Evolutionary conservation across 139 green algal species (phyloP).

Genomic region (Chlorella ohadii): DNA sequence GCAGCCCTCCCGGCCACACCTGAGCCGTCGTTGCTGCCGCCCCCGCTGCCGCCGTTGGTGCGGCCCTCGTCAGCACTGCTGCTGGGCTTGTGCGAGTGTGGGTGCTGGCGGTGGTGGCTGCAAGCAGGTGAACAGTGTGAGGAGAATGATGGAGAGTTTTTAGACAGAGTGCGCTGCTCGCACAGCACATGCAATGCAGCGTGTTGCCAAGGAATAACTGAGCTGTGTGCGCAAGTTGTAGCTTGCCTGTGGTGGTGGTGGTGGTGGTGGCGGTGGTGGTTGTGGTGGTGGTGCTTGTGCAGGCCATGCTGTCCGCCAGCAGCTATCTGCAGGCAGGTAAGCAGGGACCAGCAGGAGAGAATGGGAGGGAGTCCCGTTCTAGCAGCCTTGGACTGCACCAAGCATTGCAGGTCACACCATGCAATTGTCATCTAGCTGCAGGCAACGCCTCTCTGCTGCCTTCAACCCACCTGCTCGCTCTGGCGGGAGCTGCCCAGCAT

Average conservation of each 20-base stretch:
- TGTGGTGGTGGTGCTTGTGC: neutral
- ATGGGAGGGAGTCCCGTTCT: no score
- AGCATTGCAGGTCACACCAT: no score
- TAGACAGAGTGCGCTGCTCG: no score
- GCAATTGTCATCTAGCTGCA: no score
- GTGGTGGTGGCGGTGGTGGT: slow-evolving; percentile 6
- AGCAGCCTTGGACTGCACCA: neutral
- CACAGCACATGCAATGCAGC: no score
- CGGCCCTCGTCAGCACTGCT: slow-evolving; percentile 6
- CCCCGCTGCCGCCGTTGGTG: slow-evolving; percentile 12
- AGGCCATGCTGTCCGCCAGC: neutral
- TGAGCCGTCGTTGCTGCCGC: slow-evolving; percentile 12
- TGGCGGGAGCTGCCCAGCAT: neutral
- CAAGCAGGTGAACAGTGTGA: neutral
- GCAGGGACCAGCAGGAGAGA: no score
- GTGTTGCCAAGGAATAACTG: neutral
- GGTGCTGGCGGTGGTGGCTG: neutral
- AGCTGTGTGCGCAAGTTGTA: no score
- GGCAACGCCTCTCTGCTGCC: no score
- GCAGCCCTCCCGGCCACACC: no score
- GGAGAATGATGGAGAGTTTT: no score
- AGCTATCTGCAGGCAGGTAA: neutral
- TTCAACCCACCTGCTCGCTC: neutral
- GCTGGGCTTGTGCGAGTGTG: neutral
- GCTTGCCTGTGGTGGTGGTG: slow-evolving; percentile 6